These are phyloP conservation scores for Solidago caesia DNA, from an alignment of 129 eudicot genomes.

Conservation along the genomic window DNA sequence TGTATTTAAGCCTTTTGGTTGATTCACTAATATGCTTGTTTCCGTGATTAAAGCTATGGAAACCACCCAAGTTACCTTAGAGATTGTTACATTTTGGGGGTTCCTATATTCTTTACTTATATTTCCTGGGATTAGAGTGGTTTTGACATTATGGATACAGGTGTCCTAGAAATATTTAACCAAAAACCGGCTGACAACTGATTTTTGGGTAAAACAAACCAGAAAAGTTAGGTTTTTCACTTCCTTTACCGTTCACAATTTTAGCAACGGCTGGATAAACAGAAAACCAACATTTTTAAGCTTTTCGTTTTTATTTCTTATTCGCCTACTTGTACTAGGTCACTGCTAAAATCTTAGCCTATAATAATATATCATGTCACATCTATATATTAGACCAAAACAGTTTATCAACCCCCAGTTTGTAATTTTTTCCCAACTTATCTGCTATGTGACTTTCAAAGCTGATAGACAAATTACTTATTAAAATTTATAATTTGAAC, in stretches of 20 bases:
- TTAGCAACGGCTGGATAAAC: background rate
- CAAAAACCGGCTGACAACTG: no score
- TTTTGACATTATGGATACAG: no score
- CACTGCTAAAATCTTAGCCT: background rate
- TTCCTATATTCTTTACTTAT: no score
- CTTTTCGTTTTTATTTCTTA: background rate
- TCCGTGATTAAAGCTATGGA: no score
- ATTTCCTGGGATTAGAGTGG: no score
- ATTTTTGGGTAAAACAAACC: no score
- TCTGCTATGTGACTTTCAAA: background rate
- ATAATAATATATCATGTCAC: background rate
- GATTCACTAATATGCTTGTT: no score
- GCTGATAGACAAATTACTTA: background rate
- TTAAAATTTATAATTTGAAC: background rate
- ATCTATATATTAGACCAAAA: background rate
- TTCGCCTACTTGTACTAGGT: background rate
- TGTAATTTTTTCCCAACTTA: background rate
- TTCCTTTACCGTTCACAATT: background rate
- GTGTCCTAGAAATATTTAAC: no score
- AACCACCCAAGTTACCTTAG: no score
- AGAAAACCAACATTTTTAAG: background rate
- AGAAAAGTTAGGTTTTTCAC: no score
- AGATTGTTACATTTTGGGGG: no score
- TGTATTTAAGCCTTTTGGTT: no score
- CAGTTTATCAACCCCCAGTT: background rate